Evolutionary conservation across 2,329 filamentous ascomycete species (phyloP), one percentile per base, ranked within the genome.

Genomic region (Didymellaceae sp.): DNA sequence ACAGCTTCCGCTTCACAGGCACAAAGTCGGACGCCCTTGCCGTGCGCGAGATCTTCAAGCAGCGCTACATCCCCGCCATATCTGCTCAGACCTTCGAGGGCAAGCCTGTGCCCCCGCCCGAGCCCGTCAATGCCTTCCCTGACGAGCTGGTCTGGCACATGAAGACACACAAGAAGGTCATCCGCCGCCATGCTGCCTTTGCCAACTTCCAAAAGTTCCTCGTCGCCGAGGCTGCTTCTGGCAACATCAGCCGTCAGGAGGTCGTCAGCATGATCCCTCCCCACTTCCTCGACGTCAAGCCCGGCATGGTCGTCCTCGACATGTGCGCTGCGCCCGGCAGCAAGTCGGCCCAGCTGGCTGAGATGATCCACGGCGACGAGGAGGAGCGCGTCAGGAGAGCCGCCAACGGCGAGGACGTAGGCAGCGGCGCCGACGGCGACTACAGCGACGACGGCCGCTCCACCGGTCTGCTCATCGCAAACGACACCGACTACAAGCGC

Each of bases 261-360:
- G 88, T 96, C 34, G 94, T 99, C 67, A 96, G 91, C 78, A 99
- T 99, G 94, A 97, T 99, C 57, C 94, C 94, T 20, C 94, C 94
- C 20, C 82, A 97, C 63, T 81, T 97, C 64, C 89, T 99, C 80
- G 92, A 97, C 67, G 82, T 97, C 41, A 85, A 86, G 62, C 92
- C 94, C 4, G 90, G 92, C 44, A 96, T 97, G 87, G 89, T 88
- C 1, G 92, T 97, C 8, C 78, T 99, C 63, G 94, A 99, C 74
- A 87, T 99, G 79, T 99, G 94, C 75, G 94, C 94, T 52, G 94
- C 94, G 1, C 94, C 94, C 1, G 94, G 94, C 53, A 97, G 93
- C 80, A 99, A 99, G 80, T 92, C 94, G 10, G 90, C 91, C 3
- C 94, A 99, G 78, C 78, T 99, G 49, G 85, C 97, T 56, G 94